Base-by-base conservation (phyloP, 768 basidiomycete genomes). In the Gymnopilus dilepis region DNA sequence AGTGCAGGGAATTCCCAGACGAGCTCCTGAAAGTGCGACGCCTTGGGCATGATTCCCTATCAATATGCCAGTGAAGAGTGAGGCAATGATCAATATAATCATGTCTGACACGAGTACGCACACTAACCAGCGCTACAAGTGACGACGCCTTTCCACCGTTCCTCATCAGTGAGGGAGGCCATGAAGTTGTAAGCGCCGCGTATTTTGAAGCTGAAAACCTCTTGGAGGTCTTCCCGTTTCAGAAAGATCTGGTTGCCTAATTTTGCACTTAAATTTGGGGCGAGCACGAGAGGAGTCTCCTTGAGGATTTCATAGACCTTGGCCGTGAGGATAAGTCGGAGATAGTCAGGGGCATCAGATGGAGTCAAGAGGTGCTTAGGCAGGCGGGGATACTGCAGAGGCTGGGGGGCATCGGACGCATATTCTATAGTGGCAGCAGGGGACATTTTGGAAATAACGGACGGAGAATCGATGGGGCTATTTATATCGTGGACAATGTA, bases 131-230 rank as follows among this genome's bases (percentile, higher is more conserved):
- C 97, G 73, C 94, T 97, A 72, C 97, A 99, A 48, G 97, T 98
- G 57, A 99, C 82, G 67, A 99, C 97, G 60, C 97, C 97, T 75
- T 95, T 95, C 93, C 95, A 96, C 60, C 94, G 83, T 71, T 99
- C 97, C 58, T 95, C 94, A 31, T 91, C 89, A 7, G 81, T 80
- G 34, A 99, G 80, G 74, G 85, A 84, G 21, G 94, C 94, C 97
- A 99, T 99, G 69, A 97, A 93, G 75, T 99, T 99, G 80, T 97
- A 99, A 31, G 97, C 97, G 22, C 97, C 97, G 4, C 97, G 84
- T 48, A 99, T 95, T 73, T 99, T 99, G 87, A 99, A 99, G 73
- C 94, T 96, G 74, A 99, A 99, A 19, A 99, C 97, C 70, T 94
- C 90, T 47, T 99, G 97, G 2, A 97, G 83, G 70, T 99, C 97